These are phyloP conservation scores for Martiniozyma asiatica DNA, from an alignment of 1,139 yeast genomes.

Conservation along the genomic window DNA sequence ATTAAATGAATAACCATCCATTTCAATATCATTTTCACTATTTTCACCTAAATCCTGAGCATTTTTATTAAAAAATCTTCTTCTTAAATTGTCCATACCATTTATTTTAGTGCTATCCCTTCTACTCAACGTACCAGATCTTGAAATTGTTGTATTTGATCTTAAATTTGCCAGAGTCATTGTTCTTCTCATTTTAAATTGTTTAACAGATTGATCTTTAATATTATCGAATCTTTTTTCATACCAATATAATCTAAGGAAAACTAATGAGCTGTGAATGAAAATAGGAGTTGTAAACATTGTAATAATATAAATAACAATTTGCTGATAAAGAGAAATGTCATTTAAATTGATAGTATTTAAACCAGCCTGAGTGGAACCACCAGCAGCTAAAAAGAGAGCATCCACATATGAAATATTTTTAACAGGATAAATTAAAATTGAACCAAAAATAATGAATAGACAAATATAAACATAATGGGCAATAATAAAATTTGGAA, in stretches of 20 bases:
- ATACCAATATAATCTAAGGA: conserved; percentile 80
- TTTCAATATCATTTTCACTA: no score
- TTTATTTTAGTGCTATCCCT: background rate
- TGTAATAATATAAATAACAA: conserved; percentile 47
- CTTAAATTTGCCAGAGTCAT: conserved; percentile 57
- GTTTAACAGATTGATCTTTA: conserved; percentile 57
- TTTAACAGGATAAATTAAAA: conserved; percentile 62
- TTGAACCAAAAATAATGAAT: conserved; percentile 51
- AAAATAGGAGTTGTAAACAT: conserved; percentile 77
- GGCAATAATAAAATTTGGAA: conserved; percentile 68
- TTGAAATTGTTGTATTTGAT: conserved; percentile 23
- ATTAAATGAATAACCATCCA: no score
- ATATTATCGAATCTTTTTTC: conserved; percentile 81
- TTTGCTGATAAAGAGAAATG: conserved; percentile 64
- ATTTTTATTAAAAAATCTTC: no score
- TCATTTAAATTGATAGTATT: conserved; percentile 62
- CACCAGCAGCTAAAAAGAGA: conserved; percentile 62
- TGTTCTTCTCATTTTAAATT: conserved; percentile 69
- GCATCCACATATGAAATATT: conserved; percentile 66
- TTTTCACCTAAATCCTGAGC: no score
- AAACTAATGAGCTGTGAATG: conserved; percentile 69
- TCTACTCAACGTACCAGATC: conserved; percentile 1
- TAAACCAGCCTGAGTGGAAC: conserved; percentile 85
- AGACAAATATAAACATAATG: conserved; percentile 57
- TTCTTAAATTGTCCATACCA: background rate